Percentiles rank a stretch among this genome's conserved stretches.
These are phyloP conservation scores for Hemileccinum rubropunctum DNA, from an alignment of 768 basidiomycete species.

Conservation along the genomic window DNA sequence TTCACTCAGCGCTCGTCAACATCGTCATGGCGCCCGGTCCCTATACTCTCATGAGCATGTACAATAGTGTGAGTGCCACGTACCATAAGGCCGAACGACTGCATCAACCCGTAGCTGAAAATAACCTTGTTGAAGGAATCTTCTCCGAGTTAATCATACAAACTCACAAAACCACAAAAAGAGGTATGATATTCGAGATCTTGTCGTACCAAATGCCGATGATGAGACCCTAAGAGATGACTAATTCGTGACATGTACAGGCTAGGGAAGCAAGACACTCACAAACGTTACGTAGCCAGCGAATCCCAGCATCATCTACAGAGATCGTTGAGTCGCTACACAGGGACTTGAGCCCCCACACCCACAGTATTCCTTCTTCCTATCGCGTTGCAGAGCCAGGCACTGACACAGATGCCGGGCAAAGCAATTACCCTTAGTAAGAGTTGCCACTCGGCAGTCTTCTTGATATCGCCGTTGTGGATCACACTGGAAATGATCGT, in stretches of 20 bases:
- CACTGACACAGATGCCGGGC: slow-evolving; percentile 56
- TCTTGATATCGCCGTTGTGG: slow-evolving; percentile 48
- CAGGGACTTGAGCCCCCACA: not conserved
- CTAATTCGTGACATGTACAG: not conserved
- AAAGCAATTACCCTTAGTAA: slow-evolving; percentile 59
- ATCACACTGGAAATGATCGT: slow-evolving; percentile 68
- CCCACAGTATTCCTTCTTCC: slow-evolving; percentile 57
- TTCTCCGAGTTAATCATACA: not conserved
- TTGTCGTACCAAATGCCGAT: slow-evolving; percentile 61
- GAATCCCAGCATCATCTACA: slow-evolving; percentile 65
- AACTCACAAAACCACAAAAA: slow-evolving; percentile 66
- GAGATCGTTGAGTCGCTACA: slow-evolving; percentile 1
- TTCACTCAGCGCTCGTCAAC: slow-evolving; percentile 62
- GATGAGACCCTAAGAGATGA: slow-evolving; percentile 38
- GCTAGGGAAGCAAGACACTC: slow-evolving; percentile 6
- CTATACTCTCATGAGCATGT: slow-evolving; percentile 29
- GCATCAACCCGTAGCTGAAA: slow-evolving; percentile 64
- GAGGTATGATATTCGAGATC: slow-evolving; percentile 57
- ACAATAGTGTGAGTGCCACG: slow-evolving; percentile 5
- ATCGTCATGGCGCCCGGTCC: slow-evolving; percentile 66
- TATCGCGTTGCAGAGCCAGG: slow-evolving; percentile 46
- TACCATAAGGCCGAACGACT: slow-evolving; percentile 65
- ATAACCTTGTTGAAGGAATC: not conserved
- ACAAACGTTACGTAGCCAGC: slow-evolving; percentile 64
- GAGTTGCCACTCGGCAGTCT: slow-evolving; percentile 69